These are phyloP conservation scores for Termitomyces sp. DNA, from an alignment of 768 basidiomycete species.

Conservation along the genomic window DNA sequence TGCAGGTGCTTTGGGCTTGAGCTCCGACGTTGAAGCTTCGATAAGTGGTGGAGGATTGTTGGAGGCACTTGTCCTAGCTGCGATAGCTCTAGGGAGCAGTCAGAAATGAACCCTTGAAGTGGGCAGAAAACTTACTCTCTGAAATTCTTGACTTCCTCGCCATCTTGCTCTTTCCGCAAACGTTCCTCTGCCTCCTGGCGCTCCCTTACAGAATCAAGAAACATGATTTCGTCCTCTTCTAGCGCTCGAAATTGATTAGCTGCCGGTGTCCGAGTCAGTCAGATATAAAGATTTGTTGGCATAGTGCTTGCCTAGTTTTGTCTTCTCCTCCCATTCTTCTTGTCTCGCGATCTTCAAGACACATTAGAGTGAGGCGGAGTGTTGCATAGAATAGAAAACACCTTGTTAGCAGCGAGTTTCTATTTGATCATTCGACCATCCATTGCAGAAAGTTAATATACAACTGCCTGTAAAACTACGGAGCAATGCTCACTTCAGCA, in stretches of 20 bases:
- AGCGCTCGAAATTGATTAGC: slow-evolving; percentile 88
- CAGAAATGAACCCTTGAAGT: background rate
- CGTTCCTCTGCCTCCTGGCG: slow-evolving; percentile 75
- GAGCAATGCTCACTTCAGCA: slow-evolving; percentile 66
- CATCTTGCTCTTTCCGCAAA: slow-evolving; percentile 68
- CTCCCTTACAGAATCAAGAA: slow-evolving; percentile 79
- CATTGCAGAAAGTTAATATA: slow-evolving; percentile 47
- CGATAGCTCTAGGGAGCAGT: slow-evolving; percentile 47
- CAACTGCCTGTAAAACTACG: slow-evolving; percentile 14
- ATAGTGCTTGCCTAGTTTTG: slow-evolving; percentile 52
- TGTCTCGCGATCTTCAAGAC: slow-evolving; percentile 75
- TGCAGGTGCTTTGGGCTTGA: slow-evolving; percentile 24
- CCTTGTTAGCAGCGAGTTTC: slow-evolving; percentile 91
- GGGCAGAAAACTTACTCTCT: slow-evolving; percentile 53
- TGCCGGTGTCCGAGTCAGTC: slow-evolving; percentile 23
- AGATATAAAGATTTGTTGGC: background rate
- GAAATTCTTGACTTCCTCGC: slow-evolving; percentile 75
- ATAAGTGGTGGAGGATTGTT: slow-evolving; percentile 41
- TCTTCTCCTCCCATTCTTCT: slow-evolving; percentile 92
- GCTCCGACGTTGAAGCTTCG: slow-evolving; percentile 30
- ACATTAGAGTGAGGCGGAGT: slow-evolving; percentile 6
- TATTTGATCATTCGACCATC: slow-evolving; percentile 41
- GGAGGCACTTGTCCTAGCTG: slow-evolving; percentile 57
- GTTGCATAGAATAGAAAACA: slow-evolving; percentile 25
- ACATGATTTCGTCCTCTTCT: slow-evolving; percentile 89